Evolutionary conservation across 192 early-diverging fungal genomes (phyloP), one percentile per base, ranked within the genome.

Genomic region (Coemansia asiatica): DNA sequence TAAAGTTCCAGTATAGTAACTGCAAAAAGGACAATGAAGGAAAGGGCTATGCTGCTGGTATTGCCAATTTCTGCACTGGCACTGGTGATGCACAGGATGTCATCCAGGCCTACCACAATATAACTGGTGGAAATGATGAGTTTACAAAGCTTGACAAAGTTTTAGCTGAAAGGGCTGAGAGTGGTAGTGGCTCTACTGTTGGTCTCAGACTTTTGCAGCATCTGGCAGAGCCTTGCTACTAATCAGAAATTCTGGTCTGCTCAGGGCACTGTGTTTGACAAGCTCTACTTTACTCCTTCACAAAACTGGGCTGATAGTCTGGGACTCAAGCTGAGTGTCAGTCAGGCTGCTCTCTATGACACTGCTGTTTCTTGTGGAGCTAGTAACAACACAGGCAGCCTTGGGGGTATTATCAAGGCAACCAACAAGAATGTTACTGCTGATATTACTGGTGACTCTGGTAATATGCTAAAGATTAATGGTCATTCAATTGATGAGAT

Each of bases 141-240:
- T 83, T 82, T 48, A 63, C 61, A 23, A 47, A 62, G 15, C 60
- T 67, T 22, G n/a, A 62, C 21, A 40, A 6, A 1, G 31, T 36
- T 44, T 35, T 28, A 36, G 73, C 33, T 35, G 15, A 19, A 31
- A 69, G 68, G 50, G 31, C 62, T 0, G 33, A 68, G 8, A 4
- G 6, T 2, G 22, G 9, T 6, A 64, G 44, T 61, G 63, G 56
- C 18, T 63, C 79, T 4, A 64, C 63, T 6, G n/a, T 21, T 25
- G 83, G 79, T 1, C 51, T 82, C 68, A 18, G 69, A 67, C n/a
- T 83, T 64, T 57, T 85, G 83, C 66, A 35, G 63, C 21, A 70
- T 73, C 1, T 85, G 83, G 83, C 53, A 64, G 61, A 44, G 40
- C 16, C 40, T 44, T 0, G 40, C 40, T 3, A 44, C 40, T 13